Conservation (phyloP, 495 filamentous ascomycete species). For the Pseudevernia furfuracea region DNA sequence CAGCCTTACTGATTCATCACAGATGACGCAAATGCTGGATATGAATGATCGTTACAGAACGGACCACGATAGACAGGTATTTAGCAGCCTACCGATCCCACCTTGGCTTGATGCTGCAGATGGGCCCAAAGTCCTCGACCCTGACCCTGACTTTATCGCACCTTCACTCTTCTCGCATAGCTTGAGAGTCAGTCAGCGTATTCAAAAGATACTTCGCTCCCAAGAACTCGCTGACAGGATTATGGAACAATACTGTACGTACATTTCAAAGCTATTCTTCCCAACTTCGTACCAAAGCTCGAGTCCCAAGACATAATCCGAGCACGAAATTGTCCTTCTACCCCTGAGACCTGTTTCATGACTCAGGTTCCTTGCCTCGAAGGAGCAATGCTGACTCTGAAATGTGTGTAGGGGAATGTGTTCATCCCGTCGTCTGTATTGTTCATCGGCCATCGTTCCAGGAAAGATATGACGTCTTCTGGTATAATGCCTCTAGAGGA, state of each 20-base stretch:
- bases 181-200: not conserved
- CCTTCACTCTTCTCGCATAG: slow-evolving; percentile 39
- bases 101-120: slow-evolving; percentile 10
- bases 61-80: slow-evolving; percentile 7
- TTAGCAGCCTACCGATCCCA: slow-evolving; percentile 11
- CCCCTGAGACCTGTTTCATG: too few species aligned
- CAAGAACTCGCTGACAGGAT: not conserved
- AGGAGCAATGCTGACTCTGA: slow-evolving; percentile 47
- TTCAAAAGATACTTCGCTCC: not conserved
- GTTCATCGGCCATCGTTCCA: slow-evolving; percentile 60
- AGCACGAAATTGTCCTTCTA: too few species aligned
- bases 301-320: too few species aligned
- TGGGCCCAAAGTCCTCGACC: slow-evolving; percentile 34
- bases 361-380: slow-evolving; percentile 31
- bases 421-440: slow-evolving; percentile 58
- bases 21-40: slow-evolving; percentile 7
- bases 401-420: slow-evolving; percentile 55
- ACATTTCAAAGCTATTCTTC: not conserved
- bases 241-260: not conserved
- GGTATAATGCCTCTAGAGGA: slow-evolving; percentile 43
- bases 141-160: slow-evolving; percentile 46
- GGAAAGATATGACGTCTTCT: slow-evolving; percentile 52
- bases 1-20: slow-evolving; percentile 11
- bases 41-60: not conserved
- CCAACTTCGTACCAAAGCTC: too few species aligned